Evolutionary conservation across 371 early-diverging fungal species (phyloP).

Genomic region (Cokeromyces recurvatus): DNA sequence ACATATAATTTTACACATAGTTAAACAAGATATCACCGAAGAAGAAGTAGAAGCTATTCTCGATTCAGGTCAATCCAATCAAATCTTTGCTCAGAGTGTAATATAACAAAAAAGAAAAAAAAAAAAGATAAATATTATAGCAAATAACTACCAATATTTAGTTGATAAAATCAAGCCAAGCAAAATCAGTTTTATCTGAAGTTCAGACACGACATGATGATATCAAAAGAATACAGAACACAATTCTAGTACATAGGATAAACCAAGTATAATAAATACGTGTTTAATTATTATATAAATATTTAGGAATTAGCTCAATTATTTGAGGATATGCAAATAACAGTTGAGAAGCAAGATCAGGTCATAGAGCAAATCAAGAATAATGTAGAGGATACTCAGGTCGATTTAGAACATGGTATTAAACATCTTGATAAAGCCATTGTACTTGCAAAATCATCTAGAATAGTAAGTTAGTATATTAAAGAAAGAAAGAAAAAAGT

Average conservation of each 20-base stretch:
- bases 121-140: not conserved
- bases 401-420: conserved; percentile 69
- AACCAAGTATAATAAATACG: no score
- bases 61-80: conserved; percentile 67
- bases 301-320: conserved; percentile 81
- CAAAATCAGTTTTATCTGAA: conserved; percentile 74
- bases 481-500: no score
- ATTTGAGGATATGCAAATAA: conserved; percentile 86
- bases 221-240: conserved; percentile 83
- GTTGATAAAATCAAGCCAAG: conserved; percentile 74
- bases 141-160: conserved; percentile 55
- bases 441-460: conserved; percentile 63
- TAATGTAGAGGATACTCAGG: conserved; percentile 57
- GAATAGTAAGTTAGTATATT: conserved; percentile 54
- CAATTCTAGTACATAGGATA: conserved; percentile 59
- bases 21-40: conserved; percentile 80
- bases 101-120: not conserved
- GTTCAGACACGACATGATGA: conserved; percentile 87
- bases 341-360: conserved; percentile 79
- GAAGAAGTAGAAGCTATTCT: conserved; percentile 77
- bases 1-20: conserved; percentile 27
- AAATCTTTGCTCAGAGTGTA: conserved; percentile 86
- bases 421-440: conserved; percentile 68
- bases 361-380: conserved; percentile 68
- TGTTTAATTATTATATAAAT: not conserved